Evolutionary conservation across 306 rosid genomes (phyloP), one percentile per base, ranked within the genome.

Genomic region (Gastrolobium villosum): DNA sequence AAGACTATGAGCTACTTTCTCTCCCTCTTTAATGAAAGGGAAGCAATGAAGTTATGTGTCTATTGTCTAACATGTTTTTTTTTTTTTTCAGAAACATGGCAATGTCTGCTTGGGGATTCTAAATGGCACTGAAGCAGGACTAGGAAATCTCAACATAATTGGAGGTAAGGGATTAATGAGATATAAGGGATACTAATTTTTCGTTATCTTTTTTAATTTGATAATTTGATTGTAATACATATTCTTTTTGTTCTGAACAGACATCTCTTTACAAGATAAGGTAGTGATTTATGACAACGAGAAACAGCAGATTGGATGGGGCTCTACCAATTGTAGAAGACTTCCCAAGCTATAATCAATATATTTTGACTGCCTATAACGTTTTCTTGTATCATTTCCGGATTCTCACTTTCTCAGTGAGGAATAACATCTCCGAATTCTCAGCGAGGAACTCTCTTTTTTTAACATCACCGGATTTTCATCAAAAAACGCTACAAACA

Each of bases 41-140:
- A 72, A 53, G 54, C 3, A 55, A 49, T 37, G 9, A 77, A 57
- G 32, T 34, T 70, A 31, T 48, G 30, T 66, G 5, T 3, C 69
- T 72, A 76, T 34, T 45, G 59, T 77, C 70, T 69, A 45, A 87
- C 71, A 46, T 32, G 53, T 5, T 79, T 69, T 60, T 31, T 37
- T 67, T 67, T 74, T 59, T 56, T 63, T 66, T 6, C 87, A 94
- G 97, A 44, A 76, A 80, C 5, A 11, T 13, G 93, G 92, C 60
- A 88, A 86, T 52, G 96, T 70, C 10, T 92, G 98, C 87, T 83
- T 94, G 65, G 98, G 98, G 28, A 90, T 94, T 76, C 84, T 92
- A 75, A 36, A 92, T 20, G 90, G 93, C 34, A 0, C 74, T 41
- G 81, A 80, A 76, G 76, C 65, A 32, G 93, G 84, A 61, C 75